Conservation (phyloP, 1,284 basidiomycete species). For the Puccinia novopanici region DNA sequence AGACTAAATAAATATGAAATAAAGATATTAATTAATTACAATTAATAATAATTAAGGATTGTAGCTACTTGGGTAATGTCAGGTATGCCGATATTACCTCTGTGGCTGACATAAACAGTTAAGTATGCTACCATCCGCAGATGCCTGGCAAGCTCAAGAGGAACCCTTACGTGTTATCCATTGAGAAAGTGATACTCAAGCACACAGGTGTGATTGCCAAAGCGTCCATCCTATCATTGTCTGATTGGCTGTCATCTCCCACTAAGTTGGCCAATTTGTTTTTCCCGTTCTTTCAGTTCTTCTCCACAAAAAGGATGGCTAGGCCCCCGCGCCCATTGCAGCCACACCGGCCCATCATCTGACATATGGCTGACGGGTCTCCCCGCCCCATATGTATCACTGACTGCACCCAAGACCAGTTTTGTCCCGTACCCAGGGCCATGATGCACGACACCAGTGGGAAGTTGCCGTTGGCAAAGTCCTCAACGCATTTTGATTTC, state of each 20-base stretch:
- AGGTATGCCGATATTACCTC: too few relatives aligned
- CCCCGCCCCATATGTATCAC: neutral
- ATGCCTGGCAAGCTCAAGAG: too few relatives aligned
- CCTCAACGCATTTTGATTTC: neutral
- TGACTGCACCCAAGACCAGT: neutral
- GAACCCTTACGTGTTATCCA: neutral
- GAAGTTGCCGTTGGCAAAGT: neutral
- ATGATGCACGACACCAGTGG: neutral
- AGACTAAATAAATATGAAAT: too few relatives aligned
- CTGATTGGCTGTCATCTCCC: neutral
- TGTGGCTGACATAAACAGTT: too few relatives aligned
- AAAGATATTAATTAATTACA: too few relatives aligned
- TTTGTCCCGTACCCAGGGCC: neutral
- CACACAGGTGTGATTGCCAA: conserved; percentile 1
- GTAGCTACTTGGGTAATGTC: too few relatives aligned
- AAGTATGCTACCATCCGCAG: too few relatives aligned
- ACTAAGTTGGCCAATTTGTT: neutral
- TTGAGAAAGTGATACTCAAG: neutral
- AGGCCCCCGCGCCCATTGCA: neutral
- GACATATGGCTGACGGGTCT: neutral
- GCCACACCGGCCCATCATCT: conserved; percentile 8
- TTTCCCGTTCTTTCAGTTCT: neutral
- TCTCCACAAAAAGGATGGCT: neutral
- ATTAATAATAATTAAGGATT: too few relatives aligned
- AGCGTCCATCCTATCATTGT: neutral